These are phyloP conservation scores for Wickerhamiella kurtzmanii DNA, from an alignment of 805 yeast genomes.

Conservation along the genomic window DNA sequence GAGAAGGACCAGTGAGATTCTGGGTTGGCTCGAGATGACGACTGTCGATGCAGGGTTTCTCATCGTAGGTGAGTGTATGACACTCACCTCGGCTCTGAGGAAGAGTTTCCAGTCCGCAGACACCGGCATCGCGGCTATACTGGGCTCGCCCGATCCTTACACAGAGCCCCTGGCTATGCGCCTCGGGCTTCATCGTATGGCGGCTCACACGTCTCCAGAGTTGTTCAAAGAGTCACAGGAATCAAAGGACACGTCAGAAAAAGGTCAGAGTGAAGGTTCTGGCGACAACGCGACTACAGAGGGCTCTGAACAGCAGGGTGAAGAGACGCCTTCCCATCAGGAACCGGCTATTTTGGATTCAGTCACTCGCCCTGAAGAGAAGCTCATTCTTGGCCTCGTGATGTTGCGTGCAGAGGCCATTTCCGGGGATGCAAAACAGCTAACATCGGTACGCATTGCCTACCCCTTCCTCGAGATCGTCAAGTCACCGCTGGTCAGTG, in stretches of 20 bases:
- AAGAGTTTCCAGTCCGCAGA: slow-evolving; percentile 66
- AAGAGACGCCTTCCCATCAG: background rate
- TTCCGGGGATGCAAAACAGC: slow-evolving; percentile 35
- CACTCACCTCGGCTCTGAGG: slow-evolving; percentile 79
- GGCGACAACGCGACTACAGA: background rate
- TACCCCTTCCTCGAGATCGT: slow-evolving; percentile 81
- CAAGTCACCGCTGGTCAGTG: slow-evolving; percentile 73
- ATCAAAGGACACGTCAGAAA: background rate
- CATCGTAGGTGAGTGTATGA: slow-evolving; percentile 77
- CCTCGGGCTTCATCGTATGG: background rate
- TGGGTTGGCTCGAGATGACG: slow-evolving; percentile 1
- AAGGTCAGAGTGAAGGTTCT: background rate
- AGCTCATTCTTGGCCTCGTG: slow-evolving; percentile 64
- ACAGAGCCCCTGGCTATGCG: slow-evolving; percentile 4
- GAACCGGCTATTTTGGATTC: background rate
- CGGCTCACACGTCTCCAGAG: background rate
- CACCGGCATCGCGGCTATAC: slow-evolving; percentile 71
- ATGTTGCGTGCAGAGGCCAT: slow-evolving; percentile 61
- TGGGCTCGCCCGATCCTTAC: slow-evolving; percentile 41
- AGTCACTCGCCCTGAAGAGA: slow-evolving; percentile 34
- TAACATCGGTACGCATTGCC: slow-evolving; percentile 60
- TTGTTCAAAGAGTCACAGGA: background rate
- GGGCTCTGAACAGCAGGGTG: background rate
- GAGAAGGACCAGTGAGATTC: background rate
- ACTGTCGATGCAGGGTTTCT: slow-evolving; percentile 34